Conservation (phyloP, 257 asterid species). For the Echites panduratus region DNA sequence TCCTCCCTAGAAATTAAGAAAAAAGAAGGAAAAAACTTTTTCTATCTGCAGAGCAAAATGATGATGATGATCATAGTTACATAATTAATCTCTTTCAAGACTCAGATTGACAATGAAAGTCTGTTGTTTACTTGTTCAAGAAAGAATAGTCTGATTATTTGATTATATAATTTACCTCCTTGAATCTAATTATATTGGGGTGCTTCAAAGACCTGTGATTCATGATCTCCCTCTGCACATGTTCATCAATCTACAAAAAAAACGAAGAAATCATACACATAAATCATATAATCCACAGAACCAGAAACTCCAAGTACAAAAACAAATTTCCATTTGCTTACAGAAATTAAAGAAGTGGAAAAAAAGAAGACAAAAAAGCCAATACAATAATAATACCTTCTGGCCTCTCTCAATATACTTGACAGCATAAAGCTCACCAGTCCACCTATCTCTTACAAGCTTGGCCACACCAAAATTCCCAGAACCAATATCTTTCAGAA, state of each 20-base stretch:
- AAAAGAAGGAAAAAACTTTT: too few relatives aligned
- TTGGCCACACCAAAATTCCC: constrained; percentile 93
- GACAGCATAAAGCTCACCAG: constrained; percentile 62
- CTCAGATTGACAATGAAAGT: not conserved
- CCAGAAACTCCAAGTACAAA: not conserved
- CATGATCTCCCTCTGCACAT: constrained; percentile 79
- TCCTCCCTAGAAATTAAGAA: too few relatives aligned
- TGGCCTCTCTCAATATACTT: constrained; percentile 85
- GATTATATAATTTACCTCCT: constrained; percentile 39
- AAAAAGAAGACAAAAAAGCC: too few relatives aligned
- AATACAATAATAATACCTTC: too few relatives aligned
- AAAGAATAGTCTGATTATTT: not conserved
- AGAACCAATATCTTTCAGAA: constrained; percentile 73
- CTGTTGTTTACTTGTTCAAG: not conserved
- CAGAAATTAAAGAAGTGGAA: constrained; percentile 4
- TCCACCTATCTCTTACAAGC: constrained; percentile 61
- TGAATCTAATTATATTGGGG: constrained; percentile 65
- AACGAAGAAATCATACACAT: not conserved
- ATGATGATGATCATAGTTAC: not conserved
- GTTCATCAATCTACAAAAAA: constrained; percentile 56
- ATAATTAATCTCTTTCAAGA: not conserved
- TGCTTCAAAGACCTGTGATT: constrained; percentile 69
- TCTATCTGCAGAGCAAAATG: too few relatives aligned
- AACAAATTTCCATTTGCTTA: not conserved
- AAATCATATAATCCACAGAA: not conserved